These are phyloP conservation scores for Trichomonascaceae sp. DNA, from an alignment of 1,139 yeast species.

Conservation along the genomic window DNA sequence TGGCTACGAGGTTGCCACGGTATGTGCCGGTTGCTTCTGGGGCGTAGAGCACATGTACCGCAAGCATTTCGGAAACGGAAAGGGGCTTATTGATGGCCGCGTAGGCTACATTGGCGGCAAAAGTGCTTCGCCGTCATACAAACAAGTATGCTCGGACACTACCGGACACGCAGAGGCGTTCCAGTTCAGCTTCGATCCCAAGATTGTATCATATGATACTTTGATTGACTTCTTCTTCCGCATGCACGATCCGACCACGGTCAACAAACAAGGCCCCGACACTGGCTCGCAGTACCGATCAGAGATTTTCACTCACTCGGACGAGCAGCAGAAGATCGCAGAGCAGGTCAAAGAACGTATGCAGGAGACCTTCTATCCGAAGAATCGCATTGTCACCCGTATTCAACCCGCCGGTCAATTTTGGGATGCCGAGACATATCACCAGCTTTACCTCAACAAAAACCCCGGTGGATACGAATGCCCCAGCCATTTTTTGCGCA, in stretches of 20 bases:
- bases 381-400: constrained; percentile 45
- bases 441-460: constrained; percentile 63
- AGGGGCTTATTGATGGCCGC: constrained; percentile 58
- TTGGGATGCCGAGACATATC: constrained; percentile 91
- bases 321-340: constrained; percentile 36
- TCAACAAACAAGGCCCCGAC: constrained; percentile 68
- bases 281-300: constrained; percentile 76
- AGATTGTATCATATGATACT: constrained; percentile 41
- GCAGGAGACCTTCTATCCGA: constrained; percentile 45
- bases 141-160: constrained; percentile 59
- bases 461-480: constrained; percentile 84
- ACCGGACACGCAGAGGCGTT: constrained; percentile 60
- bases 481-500: constrained; percentile 68
- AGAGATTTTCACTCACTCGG: constrained; percentile 50
- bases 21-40: constrained; percentile 68
- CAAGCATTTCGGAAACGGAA: constrained; percentile 42
- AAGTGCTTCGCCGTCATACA: constrained; percentile 48
- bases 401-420: constrained; percentile 58
- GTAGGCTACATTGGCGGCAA: constrained; percentile 89
- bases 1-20: constrained; percentile 26
- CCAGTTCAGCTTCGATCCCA: constrained; percentile 73
- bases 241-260: constrained; percentile 68
- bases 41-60: constrained; percentile 79
- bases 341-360: constrained; percentile 27
- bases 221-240: constrained; percentile 75